phyloP scores from a whole-genome alignment of 192 early-diverging fungal genomes.

The Oehlia diaphana region DNA sequence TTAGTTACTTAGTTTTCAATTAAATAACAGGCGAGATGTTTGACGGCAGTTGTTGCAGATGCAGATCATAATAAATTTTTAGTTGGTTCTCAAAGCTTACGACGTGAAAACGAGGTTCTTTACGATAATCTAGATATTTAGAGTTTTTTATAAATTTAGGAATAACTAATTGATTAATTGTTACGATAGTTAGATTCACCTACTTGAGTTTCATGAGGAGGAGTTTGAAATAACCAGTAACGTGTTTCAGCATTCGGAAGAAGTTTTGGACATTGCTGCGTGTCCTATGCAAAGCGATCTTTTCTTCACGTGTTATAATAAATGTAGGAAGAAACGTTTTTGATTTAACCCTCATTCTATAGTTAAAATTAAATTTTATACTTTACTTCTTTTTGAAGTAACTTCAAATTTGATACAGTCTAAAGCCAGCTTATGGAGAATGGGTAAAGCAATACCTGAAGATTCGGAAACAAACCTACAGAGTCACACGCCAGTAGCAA shows the following conservation, averaged over 20 bases:
- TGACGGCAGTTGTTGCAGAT: conserved; percentile 61
- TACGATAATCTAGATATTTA: background rate
- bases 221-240: conserved; percentile 55
- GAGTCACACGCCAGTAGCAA: conserved; percentile 23
- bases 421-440: conserved; percentile 33
- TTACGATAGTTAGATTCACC: conserved; percentile 51
- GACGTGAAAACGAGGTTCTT: conserved; percentile 61
- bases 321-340: conserved; percentile 33
- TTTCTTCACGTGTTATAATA: conserved; percentile 60
- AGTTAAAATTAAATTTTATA: background rate
- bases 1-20: background rate
- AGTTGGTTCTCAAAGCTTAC: conserved; percentile 64
- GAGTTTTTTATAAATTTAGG: background rate
- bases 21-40: conserved; percentile 53
- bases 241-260: conserved; percentile 63
- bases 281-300: conserved; percentile 57
- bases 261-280: conserved; percentile 66
- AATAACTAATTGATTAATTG: background rate
- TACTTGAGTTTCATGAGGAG: conserved; percentile 80
- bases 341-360: background rate
- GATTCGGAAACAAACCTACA: conserved; percentile 33
- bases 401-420: background rate
- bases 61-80: conserved; percentile 70
- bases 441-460: conserved; percentile 21
- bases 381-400: background rate